Evolutionary conservation across 805 yeast species (phyloP), one percentile per base, ranked within the genome.

Genomic region (Yamadazyma paraphyllophila): DNA sequence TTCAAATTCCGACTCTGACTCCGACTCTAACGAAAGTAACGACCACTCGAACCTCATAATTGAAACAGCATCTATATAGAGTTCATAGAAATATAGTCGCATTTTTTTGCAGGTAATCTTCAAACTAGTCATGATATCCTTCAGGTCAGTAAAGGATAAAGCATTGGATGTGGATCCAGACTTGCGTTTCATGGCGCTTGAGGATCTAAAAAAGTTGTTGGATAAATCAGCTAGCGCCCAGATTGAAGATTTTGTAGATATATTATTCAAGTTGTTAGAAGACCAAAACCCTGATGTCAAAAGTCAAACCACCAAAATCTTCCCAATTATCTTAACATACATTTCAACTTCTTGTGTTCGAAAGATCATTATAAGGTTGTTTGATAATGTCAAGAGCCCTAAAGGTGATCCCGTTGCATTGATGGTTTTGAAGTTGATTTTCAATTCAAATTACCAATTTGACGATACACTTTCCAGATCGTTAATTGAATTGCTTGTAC

Each of bases 161-260:
- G 78, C 82, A 11, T 69, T 69, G 35, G 87, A 83, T 52, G 83
- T 82, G 2, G 96, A 88, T 55, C 85, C 94, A 3, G 96, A 88
- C 59, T 67, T 85, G 53, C 70, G 96, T 60, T 88, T 82, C 66
- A 88, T 88, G 96, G 95, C 91, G 2, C 67, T 88, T 45, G 85
- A 78, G 54, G 96, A 88, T 57, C 72, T 87, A 55, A 79, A 76
- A 54, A 77, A 77, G 57, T 57, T 65, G 39, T 56, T 77, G 16
- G 49, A 50, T 47, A 45, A 55, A 57, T 46, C 53, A 53, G 56
- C 56, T 60, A 49, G 54, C 54, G 45, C 48, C 47, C 55, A 59
- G 47, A 62, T 69, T 48, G 64, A 54, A 41, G 57, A 57, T 13
- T 65, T 80, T 55, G 59, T 69, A 40, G 66, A 70, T 39, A 61